A percentile compares a stretch with the other conserved stretches of the same genome.
These are phyloP conservation scores for Thermothelomyces thermophilus DNA, from an alignment of 2,329 filamentous ascomycete genomes.

Conservation along the genomic window DNA sequence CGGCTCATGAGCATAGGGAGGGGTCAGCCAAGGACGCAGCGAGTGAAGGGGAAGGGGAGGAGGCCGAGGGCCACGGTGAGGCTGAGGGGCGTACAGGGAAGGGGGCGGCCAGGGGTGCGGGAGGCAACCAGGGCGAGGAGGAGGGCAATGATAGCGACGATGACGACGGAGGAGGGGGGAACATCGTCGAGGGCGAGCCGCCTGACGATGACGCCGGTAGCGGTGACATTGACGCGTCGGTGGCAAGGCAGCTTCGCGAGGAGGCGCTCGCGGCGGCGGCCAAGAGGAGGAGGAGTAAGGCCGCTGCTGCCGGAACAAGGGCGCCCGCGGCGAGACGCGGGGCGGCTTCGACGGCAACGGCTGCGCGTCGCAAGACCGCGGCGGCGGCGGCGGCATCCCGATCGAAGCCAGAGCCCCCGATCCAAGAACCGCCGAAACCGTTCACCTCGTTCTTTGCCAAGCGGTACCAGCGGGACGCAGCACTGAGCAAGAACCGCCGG, in stretches of 20 bases:
- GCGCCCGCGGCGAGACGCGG: conserved; percentile 8
- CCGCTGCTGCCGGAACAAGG: background rate
- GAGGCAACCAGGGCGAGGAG: too few relatives aligned
- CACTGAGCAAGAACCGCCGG: conserved; percentile 65
- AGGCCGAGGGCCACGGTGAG: background rate
- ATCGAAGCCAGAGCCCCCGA: conserved; percentile 26
- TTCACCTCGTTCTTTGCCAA: conserved; percentile 87
- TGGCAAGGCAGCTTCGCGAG: conserved; percentile 68
- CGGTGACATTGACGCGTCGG: conserved; percentile 59
- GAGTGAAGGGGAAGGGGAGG: background rate
- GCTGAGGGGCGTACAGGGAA: background rate
- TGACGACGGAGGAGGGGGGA: conserved; percentile 21
- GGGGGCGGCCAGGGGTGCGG: conserved; percentile 30
- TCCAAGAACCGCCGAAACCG: conserved; percentile 40
- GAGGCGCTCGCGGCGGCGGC: conserved; percentile 50
- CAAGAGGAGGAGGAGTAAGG: background rate
- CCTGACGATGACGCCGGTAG: conserved; percentile 48
- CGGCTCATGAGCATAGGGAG: conserved; percentile 15
- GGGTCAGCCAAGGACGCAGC: background rate
- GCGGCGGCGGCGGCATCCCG: background rate
- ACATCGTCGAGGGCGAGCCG: conserved; percentile 43
- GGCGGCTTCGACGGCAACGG: background rate
- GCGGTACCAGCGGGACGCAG: conserved; percentile 70
- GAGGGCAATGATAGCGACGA: background rate
- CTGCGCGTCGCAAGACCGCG: conserved; percentile 31